Evolutionary conservation across 2,329 filamentous ascomycete genomes (phyloP), one percentile per base, ranked within the genome.

Genomic region (Teratosphaeria destructans): DNA sequence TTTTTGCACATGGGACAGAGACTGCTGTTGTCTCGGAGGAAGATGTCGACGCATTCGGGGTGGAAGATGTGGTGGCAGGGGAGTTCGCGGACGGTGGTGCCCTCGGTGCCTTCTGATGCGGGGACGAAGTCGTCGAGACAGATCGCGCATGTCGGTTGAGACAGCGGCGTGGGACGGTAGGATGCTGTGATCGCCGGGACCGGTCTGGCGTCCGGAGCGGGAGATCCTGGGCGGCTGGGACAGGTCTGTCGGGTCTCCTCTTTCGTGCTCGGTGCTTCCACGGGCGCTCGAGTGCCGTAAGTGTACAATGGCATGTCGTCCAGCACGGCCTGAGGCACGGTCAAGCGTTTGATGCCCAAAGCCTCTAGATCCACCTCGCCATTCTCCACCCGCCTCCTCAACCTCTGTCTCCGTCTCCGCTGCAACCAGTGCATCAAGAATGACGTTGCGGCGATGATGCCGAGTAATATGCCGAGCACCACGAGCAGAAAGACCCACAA

Each of bases 31-130:
- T 85, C 81, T 52, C 82, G 80, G 12, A 97, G 78, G 67, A 94
- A 96, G 26, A 86, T 82, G 69, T 97, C 92, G 64, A 97, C 92
- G 69, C 94, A 99, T 64, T 89, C 87, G 0, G 89, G 87, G 65
- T 99, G 93, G 73, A 92, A 99, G 59, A 97, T 93, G 71, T 99
- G 94, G 0, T 88, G 85, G 67, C 94, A 99, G 0, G 90, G 85
- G 2, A 97, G 79, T 73, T 96, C 89, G 59, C 91, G 87, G 59
- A 97, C 91, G 23, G 85, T 82, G 0, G 89, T 68, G 37, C 68
- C 70, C 55, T 64, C 62, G 6, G 57, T 54, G 14, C 62, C 66
- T 7, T 55, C 52, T 60, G 3, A 27, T 10, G 62, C 61, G 1
- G 65, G 59, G 32, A 87, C 81, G 68, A 90, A 97, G 61, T 89